A percentile compares a stretch with the other conserved stretches of the same genome.
Evolutionary conservation across 179 eudicot species (phyloP).

Genomic region (Silene noctiflora): DNA sequence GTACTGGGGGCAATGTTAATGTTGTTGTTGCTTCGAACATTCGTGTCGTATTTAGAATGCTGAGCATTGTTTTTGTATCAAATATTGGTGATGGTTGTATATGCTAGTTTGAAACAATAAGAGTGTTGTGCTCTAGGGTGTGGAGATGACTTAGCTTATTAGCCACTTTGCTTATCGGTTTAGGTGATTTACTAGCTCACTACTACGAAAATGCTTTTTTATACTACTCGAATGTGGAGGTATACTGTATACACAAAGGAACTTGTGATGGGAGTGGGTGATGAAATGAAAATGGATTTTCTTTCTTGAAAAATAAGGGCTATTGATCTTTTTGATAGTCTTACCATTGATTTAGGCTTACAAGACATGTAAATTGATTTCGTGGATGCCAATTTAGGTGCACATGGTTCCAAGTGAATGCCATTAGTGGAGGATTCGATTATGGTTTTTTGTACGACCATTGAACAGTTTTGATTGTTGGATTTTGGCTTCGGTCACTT

Average conservation of each 20-base stretch:
- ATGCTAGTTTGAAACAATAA: neutral
- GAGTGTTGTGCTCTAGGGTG: neutral
- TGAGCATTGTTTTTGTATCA: neutral
- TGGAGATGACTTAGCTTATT: conserved; percentile 1
- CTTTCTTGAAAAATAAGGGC: neutral
- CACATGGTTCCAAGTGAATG: conserved; percentile 1
- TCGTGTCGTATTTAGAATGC: neutral
- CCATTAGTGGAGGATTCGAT: neutral
- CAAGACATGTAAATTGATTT: neutral
- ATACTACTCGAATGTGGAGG: neutral
- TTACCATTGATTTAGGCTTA: neutral
- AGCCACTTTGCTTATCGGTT: neutral
- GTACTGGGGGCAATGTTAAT: too few species aligned
- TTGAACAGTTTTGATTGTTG: neutral
- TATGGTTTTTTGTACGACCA: neutral
- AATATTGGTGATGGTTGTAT: neutral
- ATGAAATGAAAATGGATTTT: neutral
- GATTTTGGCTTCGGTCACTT: neutral
- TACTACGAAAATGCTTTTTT: neutral
- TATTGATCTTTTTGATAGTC: neutral
- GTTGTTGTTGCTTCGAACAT: too few species aligned
- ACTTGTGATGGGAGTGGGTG: neutral
- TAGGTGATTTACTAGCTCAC: neutral
- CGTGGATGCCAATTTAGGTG: neutral
- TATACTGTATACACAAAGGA: neutral